phyloP scores from a whole-genome alignment of 2,329 filamentous ascomycete genomes.

The Pseudogymnoascus sp. region DNA sequence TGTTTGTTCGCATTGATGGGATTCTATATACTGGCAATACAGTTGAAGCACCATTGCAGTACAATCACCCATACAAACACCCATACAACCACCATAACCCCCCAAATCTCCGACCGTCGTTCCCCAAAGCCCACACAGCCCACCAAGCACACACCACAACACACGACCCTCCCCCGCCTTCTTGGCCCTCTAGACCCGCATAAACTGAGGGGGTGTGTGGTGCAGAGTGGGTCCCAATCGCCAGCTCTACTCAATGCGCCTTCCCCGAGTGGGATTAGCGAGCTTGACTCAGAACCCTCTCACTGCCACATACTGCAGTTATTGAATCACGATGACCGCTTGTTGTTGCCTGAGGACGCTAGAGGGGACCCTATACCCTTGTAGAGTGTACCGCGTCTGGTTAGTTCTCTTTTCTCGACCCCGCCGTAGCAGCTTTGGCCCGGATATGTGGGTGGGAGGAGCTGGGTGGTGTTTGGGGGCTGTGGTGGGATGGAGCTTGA shows the following conservation, averaged over 20 bases:
- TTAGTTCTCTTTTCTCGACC: neutral
- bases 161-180: constrained; percentile 7
- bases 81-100: neutral
- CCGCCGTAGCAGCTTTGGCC: neutral
- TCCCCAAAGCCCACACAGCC: neutral
- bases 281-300: neutral
- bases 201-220: neutral
- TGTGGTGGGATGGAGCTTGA: neutral
- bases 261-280: neutral
- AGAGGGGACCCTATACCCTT: neutral
- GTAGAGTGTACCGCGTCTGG: neutral
- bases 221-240: constrained; percentile 1
- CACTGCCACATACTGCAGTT: neutral
- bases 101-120: neutral
- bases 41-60: neutral
- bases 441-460: neutral
- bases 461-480: neutral
- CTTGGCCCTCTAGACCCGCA: neutral
- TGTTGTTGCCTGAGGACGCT: neutral
- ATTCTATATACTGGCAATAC: neutral
- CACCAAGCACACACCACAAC: neutral
- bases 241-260: neutral
- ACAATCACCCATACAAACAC: neutral
- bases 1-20: neutral
- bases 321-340: constrained; percentile 6